Evolutionary conservation across 805 yeast genomes (phyloP).

Genomic region (Metschnikowia lochheadii): DNA sequence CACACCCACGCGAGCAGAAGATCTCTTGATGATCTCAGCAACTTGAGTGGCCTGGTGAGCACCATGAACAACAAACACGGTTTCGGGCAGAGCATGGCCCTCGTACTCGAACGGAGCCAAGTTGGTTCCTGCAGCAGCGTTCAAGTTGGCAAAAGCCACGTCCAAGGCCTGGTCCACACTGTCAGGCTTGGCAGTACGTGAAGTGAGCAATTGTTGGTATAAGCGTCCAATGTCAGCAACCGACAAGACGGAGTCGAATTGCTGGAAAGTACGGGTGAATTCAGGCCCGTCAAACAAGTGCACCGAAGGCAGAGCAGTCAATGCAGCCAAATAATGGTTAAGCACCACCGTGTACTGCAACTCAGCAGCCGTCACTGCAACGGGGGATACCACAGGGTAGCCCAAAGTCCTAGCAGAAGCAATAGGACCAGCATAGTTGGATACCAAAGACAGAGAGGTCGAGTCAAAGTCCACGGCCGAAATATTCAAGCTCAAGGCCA

Average conservation of each 20-base stretch:
- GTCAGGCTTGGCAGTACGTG: constrained; percentile 17
- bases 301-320: constrained; percentile 52
- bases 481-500: constrained; percentile 67
- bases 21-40: constrained; percentile 37
- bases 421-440: constrained; percentile 62
- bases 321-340: constrained; percentile 54
- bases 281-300: constrained; percentile 80
- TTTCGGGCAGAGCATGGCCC: constrained; percentile 59
- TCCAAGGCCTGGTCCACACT: constrained; percentile 38
- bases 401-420: constrained; percentile 59
- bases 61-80: constrained; percentile 82
- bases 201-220: constrained; percentile 34
- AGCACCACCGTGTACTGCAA: constrained; percentile 65
- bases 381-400: constrained; percentile 67
- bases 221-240: constrained; percentile 38
- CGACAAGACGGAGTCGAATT: constrained; percentile 41
- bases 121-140: constrained; percentile 49
- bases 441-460: constrained; percentile 46
- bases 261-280: constrained; percentile 49
- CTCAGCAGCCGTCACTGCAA: constrained; percentile 46
- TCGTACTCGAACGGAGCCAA: constrained; percentile 64
- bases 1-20: constrained; percentile 48
- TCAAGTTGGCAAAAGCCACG: constrained; percentile 47
- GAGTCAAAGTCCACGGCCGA: constrained; percentile 73
- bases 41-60: constrained; percentile 60